Percentiles rank a stretch among this genome's conserved stretches.
These are phyloP conservation scores for Primulina huaijiensis DNA, from an alignment of 257 asterid genomes.

Conservation along the genomic window DNA sequence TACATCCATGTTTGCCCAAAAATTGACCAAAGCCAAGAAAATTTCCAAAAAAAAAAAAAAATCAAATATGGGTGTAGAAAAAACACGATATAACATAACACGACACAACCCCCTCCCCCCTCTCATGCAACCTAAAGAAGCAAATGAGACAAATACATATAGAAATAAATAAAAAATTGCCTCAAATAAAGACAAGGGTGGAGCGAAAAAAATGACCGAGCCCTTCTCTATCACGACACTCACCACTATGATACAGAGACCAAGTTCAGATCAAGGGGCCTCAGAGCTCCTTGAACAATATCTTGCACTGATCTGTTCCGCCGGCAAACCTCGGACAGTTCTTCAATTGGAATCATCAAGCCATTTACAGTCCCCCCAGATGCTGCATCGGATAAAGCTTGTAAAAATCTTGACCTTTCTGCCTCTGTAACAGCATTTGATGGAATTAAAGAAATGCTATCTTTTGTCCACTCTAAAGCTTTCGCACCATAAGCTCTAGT, in stretches of 20 bases:
- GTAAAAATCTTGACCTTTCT: slow-evolving; percentile 73
- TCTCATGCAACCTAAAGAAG: slow-evolving; percentile 40
- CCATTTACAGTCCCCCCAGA: slow-evolving; percentile 54
- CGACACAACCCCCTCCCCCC: slow-evolving; percentile 32
- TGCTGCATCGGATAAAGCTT: slow-evolving; percentile 71
- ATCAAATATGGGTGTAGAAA: background rate
- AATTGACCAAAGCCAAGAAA: slow-evolving; percentile 28
- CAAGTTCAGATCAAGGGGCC: slow-evolving; percentile 80
- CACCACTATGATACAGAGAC: slow-evolving; percentile 55
- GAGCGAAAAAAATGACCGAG: slow-evolving; percentile 42
- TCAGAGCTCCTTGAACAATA: slow-evolving; percentile 90
- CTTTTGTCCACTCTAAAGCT: slow-evolving; percentile 86
- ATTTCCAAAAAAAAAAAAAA: slow-evolving; percentile 20
- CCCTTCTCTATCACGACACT: slow-evolving; percentile 44
- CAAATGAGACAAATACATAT: slow-evolving; percentile 34
- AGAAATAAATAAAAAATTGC: slow-evolving; percentile 30
- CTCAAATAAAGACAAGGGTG: slow-evolving; percentile 50
- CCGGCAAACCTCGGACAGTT: slow-evolving; percentile 84
- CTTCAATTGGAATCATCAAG: slow-evolving; percentile 75
- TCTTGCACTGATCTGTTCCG: slow-evolving; percentile 97
- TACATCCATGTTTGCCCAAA: slow-evolving; percentile 23
- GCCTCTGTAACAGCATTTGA: slow-evolving; percentile 72
- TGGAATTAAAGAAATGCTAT: slow-evolving; percentile 71
- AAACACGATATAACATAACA: slow-evolving; percentile 30
- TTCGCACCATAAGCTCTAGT: slow-evolving; percentile 67